Evolutionary conservation across 2,329 filamentous ascomycete genomes (phyloP).

Genomic region (Phoma sp.): DNA sequence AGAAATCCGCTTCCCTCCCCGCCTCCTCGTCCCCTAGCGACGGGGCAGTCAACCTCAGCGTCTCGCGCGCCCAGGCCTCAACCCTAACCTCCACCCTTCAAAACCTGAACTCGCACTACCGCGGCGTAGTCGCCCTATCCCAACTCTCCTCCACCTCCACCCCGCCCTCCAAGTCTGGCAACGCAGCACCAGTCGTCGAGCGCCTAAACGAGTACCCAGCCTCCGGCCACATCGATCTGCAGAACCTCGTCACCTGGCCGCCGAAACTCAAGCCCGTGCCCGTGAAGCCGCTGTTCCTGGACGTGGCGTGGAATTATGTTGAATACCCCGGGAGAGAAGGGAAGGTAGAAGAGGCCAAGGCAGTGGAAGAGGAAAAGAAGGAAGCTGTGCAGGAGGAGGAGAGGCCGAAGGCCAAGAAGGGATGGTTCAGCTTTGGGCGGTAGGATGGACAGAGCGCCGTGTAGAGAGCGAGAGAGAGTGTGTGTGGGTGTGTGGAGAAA

Average conservation of each 20-base stretch:
- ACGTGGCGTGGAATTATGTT: slow-evolving; percentile 98
- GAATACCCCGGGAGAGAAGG: slow-evolving; percentile 75
- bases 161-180: slow-evolving; percentile 54
- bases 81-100: slow-evolving; percentile 68
- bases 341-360: slow-evolving; percentile 35
- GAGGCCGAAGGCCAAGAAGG: slow-evolving; percentile 54
- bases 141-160: slow-evolving; percentile 62
- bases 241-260: slow-evolving; percentile 84
- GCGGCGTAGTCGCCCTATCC: slow-evolving; percentile 83
- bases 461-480: neutral
- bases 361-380: slow-evolving; percentile 34
- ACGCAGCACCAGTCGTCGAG: slow-evolving; percentile 70
- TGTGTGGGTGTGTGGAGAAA: neutral
- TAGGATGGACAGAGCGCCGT: slow-evolving; percentile 25
- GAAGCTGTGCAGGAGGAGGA: slow-evolving; percentile 39
- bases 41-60: slow-evolving; percentile 60
- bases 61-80: slow-evolving; percentile 64
- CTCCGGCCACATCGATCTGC: slow-evolving; percentile 70
- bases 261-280: slow-evolving; percentile 82
- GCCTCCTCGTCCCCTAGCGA: slow-evolving; percentile 20
- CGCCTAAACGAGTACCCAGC: slow-evolving; percentile 76
- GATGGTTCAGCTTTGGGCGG: slow-evolving; percentile 59
- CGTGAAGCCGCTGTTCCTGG: slow-evolving; percentile 93
- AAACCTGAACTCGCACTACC: slow-evolving; percentile 77
- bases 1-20: slow-evolving; percentile 48